phyloP scores from a whole-genome alignment of 768 basidiomycete species.

The Panaeolus cyanescens region DNA sequence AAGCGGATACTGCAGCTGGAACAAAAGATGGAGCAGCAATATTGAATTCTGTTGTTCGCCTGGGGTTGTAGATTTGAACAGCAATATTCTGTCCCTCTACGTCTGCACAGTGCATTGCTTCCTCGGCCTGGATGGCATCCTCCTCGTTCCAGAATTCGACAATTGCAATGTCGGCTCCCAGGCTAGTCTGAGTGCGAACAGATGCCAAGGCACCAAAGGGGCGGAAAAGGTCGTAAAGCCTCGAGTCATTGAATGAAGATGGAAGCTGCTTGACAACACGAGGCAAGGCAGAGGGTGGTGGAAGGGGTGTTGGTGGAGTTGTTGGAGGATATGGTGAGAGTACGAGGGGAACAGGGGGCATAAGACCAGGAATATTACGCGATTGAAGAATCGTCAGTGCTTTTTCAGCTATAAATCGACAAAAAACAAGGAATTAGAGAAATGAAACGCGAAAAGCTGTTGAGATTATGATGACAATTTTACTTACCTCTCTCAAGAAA shows the following conservation, averaged over 20 bases:
- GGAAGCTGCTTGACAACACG: constrained; percentile 88
- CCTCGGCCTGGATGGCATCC: constrained; percentile 77
- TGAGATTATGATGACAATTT: not conserved
- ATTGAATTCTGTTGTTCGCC: constrained; percentile 71
- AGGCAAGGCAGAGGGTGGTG: constrained; percentile 75
- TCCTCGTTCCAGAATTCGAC: constrained; percentile 90
- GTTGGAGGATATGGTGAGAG: constrained; percentile 87
- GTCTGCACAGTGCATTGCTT: constrained; percentile 82
- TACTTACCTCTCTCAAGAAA: constrained; percentile 74
- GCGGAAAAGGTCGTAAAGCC: constrained; percentile 84
- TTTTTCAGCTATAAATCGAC: constrained; percentile 69
- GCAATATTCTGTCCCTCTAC: constrained; percentile 84
- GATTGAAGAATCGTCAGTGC: constrained; percentile 83
- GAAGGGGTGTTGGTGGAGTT: constrained; percentile 70
- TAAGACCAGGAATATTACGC: constrained; percentile 64
- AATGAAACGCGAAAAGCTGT: constrained; percentile 8
- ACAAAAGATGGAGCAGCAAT: constrained; percentile 76
- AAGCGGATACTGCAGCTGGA: constrained; percentile 60
- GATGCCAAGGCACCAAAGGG: constrained; percentile 84
- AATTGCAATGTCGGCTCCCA: constrained; percentile 59
- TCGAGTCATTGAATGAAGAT: constrained; percentile 60
- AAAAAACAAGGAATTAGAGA: constrained; percentile 8
- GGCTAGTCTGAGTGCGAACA: constrained; percentile 59
- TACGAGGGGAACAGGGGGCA: constrained; percentile 60
- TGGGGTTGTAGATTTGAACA: constrained; percentile 75